Evolutionary conservation across 768 basidiomycete genomes (phyloP).

Genomic region (Tulasnella sp.): DNA sequence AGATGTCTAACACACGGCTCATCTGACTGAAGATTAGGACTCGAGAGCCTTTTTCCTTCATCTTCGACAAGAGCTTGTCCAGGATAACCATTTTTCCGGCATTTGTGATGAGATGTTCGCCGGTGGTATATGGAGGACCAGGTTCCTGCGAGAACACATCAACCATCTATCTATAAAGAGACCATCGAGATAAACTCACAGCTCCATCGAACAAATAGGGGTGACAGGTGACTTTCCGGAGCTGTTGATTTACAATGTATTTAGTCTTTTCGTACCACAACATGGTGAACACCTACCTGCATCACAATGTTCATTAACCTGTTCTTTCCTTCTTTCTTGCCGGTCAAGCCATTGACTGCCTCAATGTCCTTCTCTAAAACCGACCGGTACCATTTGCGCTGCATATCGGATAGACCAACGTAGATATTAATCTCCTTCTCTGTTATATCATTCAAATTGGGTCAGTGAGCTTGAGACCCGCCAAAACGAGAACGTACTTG

Average conservation of each 20-base stretch:
- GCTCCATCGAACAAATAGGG: slow-evolving; percentile 90
- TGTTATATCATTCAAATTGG: slow-evolving; percentile 23
- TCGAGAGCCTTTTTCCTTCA: slow-evolving; percentile 89
- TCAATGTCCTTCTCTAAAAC: slow-evolving; percentile 98
- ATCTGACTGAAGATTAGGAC: slow-evolving; percentile 98
- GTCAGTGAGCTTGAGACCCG: neutral
- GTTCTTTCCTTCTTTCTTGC: slow-evolving; percentile 98
- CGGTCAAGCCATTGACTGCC: slow-evolving; percentile 91
- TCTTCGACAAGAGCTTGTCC: slow-evolving; percentile 74
- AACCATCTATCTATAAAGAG: neutral
- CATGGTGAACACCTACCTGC: slow-evolving; percentile 49
- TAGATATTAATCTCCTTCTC: slow-evolving; percentile 99
- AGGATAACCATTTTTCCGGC: slow-evolving; percentile 96
- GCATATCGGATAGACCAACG: slow-evolving; percentile 93
- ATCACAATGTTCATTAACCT: slow-evolving; percentile 98
- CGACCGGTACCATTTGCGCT: slow-evolving; percentile 93
- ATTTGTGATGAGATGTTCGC: slow-evolving; percentile 89
- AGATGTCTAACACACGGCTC: slow-evolving; percentile 95
- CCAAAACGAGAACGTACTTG: slow-evolving; percentile 40
- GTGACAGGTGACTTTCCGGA: slow-evolving; percentile 57
- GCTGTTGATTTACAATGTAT: neutral
- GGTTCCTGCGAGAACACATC: slow-evolving; percentile 51
- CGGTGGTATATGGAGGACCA: slow-evolving; percentile 95
- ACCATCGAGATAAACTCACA: slow-evolving; percentile 28
- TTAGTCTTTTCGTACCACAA: neutral